Conservation (phyloP, 257 asterid genomes). For the Pogostemon cablin region DNA sequence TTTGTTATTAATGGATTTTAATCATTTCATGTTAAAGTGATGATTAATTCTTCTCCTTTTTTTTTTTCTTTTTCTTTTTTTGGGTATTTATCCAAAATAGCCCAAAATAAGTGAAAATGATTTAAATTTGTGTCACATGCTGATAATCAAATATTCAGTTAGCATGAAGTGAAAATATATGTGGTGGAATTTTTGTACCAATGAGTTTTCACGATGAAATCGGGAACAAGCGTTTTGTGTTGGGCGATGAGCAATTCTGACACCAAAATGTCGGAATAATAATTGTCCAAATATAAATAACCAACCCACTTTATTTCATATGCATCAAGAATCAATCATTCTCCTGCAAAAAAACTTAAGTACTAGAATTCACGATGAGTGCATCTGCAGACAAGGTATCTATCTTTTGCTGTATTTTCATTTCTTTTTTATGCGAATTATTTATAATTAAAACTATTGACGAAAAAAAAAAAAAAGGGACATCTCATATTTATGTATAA, state of each 20-base stretch:
- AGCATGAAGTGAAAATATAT: not conserved
- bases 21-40: no score
- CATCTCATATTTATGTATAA: no score
- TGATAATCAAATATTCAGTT: not conserved
- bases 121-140: not conserved
- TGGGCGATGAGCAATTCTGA: slow-evolving; percentile 32
- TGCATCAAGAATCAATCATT: not conserved
- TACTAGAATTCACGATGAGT: slow-evolving; percentile 37
- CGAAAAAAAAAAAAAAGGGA: no score
- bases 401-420: not conserved
- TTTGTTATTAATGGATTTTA: no score
- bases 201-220: slow-evolving; percentile 22
- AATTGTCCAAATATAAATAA: slow-evolving; percentile 19
- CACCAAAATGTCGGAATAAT: slow-evolving; percentile 24
- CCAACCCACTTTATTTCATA: not conserved
- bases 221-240: slow-evolving; percentile 17
- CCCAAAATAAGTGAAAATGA: not conserved
- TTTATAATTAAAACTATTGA: no score
- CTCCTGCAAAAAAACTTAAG: slow-evolving; percentile 23
- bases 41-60: no score
- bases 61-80: no score
- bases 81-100: not conserved
- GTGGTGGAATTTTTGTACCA: not conserved
- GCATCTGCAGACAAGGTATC: slow-evolving; percentile 46
- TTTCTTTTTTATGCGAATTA: not conserved